A percentile compares a stretch with the other conserved stretches of the same genome.
Evolutionary conservation across 2,329 filamentous ascomycete species (phyloP).

Genomic region (Penicillium verrucosum): DNA sequence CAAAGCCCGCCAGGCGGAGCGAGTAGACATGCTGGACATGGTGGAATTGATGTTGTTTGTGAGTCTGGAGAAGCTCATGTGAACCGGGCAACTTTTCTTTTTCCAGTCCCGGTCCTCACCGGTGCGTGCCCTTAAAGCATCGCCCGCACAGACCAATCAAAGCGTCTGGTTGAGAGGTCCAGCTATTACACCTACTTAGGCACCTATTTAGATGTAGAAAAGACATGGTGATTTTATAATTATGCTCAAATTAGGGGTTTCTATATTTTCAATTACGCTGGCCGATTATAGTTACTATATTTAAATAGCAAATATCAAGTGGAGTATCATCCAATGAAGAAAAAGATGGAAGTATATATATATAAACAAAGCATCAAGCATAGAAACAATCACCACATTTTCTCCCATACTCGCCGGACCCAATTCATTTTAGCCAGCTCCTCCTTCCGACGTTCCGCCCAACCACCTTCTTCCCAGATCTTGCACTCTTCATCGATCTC

Average conservation of each 20-base stretch:
- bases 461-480: constrained; percentile 34
- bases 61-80: background rate
- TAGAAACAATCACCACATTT: constrained; percentile 25
- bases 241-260: background rate
- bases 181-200: background rate
- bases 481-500: constrained; percentile 36
- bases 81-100: constrained; percentile 21
- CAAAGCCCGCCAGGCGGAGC: constrained; percentile 37
- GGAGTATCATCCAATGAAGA: background rate
- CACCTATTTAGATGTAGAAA: background rate
- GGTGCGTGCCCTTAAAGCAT: constrained; percentile 1
- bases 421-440: constrained; percentile 32
- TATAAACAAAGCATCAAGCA: background rate
- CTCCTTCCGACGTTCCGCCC: constrained; percentile 27
- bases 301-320: background rate
- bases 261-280: background rate
- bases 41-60: constrained; percentile 3
- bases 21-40: constrained; percentile 31
- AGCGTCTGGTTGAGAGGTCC: background rate
- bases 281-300: background rate
- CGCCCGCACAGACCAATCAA: constrained; percentile 14
- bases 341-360: background rate
- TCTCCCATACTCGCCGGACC: constrained; percentile 30
- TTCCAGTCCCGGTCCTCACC: constrained; percentile 14
- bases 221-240: background rate